phyloP scores from a whole-genome alignment of 192 early-diverging fungal species.

The Backusella morwellensis region DNA sequence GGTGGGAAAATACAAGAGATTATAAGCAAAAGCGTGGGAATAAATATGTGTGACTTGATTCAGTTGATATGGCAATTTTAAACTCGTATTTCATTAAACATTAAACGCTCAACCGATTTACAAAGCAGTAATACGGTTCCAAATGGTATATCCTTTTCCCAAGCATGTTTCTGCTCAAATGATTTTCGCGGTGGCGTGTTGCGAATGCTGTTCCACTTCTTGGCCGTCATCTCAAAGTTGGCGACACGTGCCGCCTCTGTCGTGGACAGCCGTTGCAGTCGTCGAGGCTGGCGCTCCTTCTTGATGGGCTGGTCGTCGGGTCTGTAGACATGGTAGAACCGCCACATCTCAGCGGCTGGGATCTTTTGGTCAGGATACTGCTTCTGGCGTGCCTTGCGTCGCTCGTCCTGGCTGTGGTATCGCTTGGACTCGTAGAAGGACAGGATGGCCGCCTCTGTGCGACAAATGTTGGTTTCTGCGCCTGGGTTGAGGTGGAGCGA shows the following conservation, averaged over 20 bases:
- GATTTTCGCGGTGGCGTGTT: background rate
- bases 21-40: slow-evolving; percentile 16
- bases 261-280: background rate
- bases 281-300: background rate
- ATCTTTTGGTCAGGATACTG: background rate
- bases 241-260: background rate
- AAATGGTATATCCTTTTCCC: slow-evolving; percentile 18
- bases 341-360: slow-evolving; percentile 1
- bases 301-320: background rate
- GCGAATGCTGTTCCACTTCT: slow-evolving; percentile 2
- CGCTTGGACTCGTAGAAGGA: slow-evolving; percentile 9
- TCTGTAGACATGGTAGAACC: slow-evolving; percentile 9
- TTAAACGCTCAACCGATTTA: slow-evolving; percentile 3
- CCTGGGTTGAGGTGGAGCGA: slow-evolving; percentile 7
- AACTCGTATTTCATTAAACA: slow-evolving; percentile 5
- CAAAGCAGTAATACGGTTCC: background rate
- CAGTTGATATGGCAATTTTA: background rate
- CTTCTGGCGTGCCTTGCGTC: background rate
- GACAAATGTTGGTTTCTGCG: background rate
- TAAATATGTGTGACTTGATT: background rate
- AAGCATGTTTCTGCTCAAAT: background rate
- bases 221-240: slow-evolving; percentile 6
- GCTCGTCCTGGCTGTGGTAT: background rate
- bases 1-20: background rate
- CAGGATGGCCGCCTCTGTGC: background rate